These are phyloP conservation scores for Grosmannia serpens DNA, from an alignment of 2,329 filamentous ascomycete genomes.

Conservation along the genomic window DNA sequence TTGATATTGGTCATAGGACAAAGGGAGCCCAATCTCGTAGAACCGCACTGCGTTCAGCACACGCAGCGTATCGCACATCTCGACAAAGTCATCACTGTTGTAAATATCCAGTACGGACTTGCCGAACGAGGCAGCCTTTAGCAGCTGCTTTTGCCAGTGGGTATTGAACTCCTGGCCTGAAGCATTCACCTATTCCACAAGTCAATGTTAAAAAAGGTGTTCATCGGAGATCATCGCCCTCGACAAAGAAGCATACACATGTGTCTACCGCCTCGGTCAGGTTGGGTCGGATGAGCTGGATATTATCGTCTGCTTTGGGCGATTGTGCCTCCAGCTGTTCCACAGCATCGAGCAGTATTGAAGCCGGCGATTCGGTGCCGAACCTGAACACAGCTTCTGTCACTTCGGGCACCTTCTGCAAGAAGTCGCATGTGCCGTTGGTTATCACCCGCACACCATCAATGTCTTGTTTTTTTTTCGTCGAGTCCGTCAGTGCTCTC, in stretches of 20 bases:
- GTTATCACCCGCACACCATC: constrained; percentile 88
- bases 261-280: constrained; percentile 88
- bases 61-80: constrained; percentile 89
- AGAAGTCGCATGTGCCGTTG: constrained; percentile 89
- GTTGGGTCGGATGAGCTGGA: constrained; percentile 80
- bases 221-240: no score
- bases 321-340: constrained; percentile 87
- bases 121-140: constrained; percentile 95
- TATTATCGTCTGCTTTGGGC: constrained; percentile 94
- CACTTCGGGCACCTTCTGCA: constrained; percentile 84
- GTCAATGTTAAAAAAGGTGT: not conserved
- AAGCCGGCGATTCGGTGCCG: constrained; percentile 77
- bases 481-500: no score
- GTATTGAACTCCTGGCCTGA: constrained; percentile 84
- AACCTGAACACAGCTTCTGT: constrained; percentile 83
- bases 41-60: constrained; percentile 88
- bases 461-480: constrained; percentile 32
- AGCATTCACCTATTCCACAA: constrained; percentile 52
- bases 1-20: constrained; percentile 91
- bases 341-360: constrained; percentile 86
- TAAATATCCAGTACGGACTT: constrained; percentile 96
- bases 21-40: constrained; percentile 78
- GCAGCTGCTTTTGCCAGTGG: constrained; percentile 86
- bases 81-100: constrained; percentile 96
- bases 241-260: constrained; percentile 38